Conservation (phyloP, 257 asterid species). For the Gynochthodes officinalis region DNA sequence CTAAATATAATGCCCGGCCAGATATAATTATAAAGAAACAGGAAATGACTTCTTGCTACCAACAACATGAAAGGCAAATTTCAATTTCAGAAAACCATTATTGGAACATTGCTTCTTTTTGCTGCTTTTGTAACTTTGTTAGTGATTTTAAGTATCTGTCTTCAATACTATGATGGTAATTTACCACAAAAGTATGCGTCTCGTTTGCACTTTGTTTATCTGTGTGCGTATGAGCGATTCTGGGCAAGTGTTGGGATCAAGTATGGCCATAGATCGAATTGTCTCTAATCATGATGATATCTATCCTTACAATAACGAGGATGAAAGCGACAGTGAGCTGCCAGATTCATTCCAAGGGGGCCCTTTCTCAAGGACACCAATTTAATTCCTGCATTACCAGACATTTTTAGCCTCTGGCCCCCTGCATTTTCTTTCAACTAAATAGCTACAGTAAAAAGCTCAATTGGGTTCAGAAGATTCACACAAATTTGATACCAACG, state of each 20-base stretch:
- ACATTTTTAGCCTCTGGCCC: no score
- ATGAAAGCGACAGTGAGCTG: conserved; percentile 15
- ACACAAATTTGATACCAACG: neutral
- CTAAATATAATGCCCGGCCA: conserved; percentile 4
- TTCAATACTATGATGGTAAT: no score
- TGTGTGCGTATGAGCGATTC: neutral
- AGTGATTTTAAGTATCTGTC: no score
- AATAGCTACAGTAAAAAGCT: conserved; percentile 16
- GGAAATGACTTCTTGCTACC: no score
- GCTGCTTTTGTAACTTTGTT: neutral
- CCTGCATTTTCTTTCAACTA: conserved; percentile 1
- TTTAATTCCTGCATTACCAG: neutral
- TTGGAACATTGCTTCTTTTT: neutral
- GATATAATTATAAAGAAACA: neutral
- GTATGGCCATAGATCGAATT: no score
- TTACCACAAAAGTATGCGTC: neutral
- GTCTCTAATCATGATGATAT: conserved; percentile 13
- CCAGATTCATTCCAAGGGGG: conserved; percentile 4
- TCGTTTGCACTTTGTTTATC: neutral
- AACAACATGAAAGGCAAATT: neutral
- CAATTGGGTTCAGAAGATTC: neutral
- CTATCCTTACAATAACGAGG: conserved; percentile 21
- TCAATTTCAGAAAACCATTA: neutral
- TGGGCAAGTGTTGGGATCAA: no score
- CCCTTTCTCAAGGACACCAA: neutral